Evolutionary conservation across 495 filamentous ascomycete species (phyloP).

Genomic region (Penicillium waksmanii): DNA sequence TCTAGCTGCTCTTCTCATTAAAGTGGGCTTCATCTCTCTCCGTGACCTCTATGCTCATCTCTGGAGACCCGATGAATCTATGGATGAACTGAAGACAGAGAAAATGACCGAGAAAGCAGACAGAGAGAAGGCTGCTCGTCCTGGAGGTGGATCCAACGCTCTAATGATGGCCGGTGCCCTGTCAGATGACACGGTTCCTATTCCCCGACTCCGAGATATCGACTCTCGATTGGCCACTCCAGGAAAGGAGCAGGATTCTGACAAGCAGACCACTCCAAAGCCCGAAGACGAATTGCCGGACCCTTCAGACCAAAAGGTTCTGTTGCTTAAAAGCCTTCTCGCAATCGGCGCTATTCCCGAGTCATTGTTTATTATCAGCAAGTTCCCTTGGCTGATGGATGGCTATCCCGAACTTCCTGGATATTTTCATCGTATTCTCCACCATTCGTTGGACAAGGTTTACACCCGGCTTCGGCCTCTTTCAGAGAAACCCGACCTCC

Average conservation of each 20-base stretch:
- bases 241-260: slow-evolving; percentile 55
- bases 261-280: slow-evolving; percentile 49
- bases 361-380: slow-evolving; percentile 87
- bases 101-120: slow-evolving; percentile 80
- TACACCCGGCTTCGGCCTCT: slow-evolving; percentile 59
- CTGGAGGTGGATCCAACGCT: slow-evolving; percentile 76
- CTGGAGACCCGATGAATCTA: slow-evolving; percentile 80
- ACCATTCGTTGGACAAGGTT: slow-evolving; percentile 74
- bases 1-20: slow-evolving; percentile 88
- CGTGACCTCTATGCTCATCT: slow-evolving; percentile 91
- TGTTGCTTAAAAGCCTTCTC: slow-evolving; percentile 81
- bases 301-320: slow-evolving; percentile 86
- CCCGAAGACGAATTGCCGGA: slow-evolving; percentile 68
- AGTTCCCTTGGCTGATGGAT: slow-evolving; percentile 88
- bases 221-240: slow-evolving; percentile 49
- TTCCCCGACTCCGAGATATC: slow-evolving; percentile 46
- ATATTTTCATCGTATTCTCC: slow-evolving; percentile 81
- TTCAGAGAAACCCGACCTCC: slow-evolving; percentile 39
- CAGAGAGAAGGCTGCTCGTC: slow-evolving; percentile 65
- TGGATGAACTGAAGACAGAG: slow-evolving; percentile 68
- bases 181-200: slow-evolving; percentile 75
- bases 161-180: slow-evolving; percentile 86
- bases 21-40: slow-evolving; percentile 96
- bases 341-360: slow-evolving; percentile 93
- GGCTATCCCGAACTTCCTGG: slow-evolving; percentile 75